These are phyloP conservation scores for Stentor coeruleus DNA, from an alignment of 73 alveolate genomes.

Conservation along the genomic window DNA sequence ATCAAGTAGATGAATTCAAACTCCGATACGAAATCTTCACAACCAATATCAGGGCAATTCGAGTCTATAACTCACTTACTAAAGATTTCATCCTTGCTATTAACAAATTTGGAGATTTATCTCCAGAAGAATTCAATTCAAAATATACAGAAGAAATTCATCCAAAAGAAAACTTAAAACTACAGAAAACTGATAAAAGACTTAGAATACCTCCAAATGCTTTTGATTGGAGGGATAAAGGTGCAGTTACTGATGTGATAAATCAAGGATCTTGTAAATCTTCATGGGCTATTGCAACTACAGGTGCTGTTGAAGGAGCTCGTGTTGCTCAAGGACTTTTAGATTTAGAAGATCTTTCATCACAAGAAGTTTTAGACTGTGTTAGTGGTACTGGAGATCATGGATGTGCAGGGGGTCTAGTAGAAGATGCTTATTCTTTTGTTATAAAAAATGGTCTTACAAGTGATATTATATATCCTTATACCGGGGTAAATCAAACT, in stretches of 20 bases:
- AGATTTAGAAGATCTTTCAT: not conserved
- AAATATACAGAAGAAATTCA: constrained; percentile 30
- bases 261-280: constrained; percentile 86
- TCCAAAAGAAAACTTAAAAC: no score
- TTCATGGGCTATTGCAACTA: constrained; percentile 81
- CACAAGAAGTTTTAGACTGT: constrained; percentile 19
- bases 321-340: constrained; percentile 1
- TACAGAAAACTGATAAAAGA: no score
- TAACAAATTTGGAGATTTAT: constrained; percentile 49
- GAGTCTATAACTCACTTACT: not conserved
- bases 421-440: not conserved
- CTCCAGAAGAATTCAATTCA: constrained; percentile 52
- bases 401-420: constrained; percentile 17
- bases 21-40: constrained; percentile 29
- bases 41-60: constrained; percentile 23
- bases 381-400: not conserved
- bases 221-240: constrained; percentile 59
- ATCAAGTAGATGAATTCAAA: constrained; percentile 45
- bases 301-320: constrained; percentile 88
- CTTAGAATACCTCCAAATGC: not conserved
- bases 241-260: constrained; percentile 72
- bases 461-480: not conserved
- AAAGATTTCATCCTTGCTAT: constrained; percentile 31
- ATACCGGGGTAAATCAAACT: not conserved
- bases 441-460: not conserved